Base-by-base conservation (phyloP, 2,329 filamentous ascomycete genomes). In the Mycosphaerelloides madeirae region DNA sequence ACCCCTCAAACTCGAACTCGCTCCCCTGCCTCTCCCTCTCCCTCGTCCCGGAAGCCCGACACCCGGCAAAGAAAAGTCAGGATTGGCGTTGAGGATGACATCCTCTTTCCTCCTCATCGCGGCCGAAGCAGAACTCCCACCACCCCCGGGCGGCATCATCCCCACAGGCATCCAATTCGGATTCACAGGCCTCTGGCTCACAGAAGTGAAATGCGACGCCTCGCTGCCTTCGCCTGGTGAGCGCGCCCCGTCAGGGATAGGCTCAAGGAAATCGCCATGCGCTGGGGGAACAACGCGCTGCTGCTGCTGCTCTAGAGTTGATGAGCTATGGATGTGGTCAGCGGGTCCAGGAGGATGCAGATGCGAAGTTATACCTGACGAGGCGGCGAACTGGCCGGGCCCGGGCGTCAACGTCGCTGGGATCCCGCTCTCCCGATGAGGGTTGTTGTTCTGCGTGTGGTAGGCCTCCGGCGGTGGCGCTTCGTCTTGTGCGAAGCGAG, bases 111-210 rank as follows among this genome's bases (percentile, higher is more conserved):
- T 64, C 56, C 49, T 63, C 60, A 56, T 63, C 51, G 59, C 70
- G 54, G 68, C 72, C 7, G 69, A 68, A 41, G 67, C 69, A 53
- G 49, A 53, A 20, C 33, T 42, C 7, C 45, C 33, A 25, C 43
- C 46, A 12, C 54, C 41, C 33, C 16, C 50, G 47, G 45, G 35
- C 48, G 51, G 51, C 31, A 5, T 39, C 50, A 14, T 45, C 39
- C 41, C 60, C 15, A 71, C 2, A 50, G 67, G 67, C n/a, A 85
- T 80, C 90, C 91, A 96, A 48, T 83, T 82, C 6, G 90, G 91
- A 64, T 96, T 96, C 43, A 96, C 72, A 1, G 86, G 85, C 28
- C 91, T 79, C 66, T 96, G 89, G 0, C 85, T 91, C 35, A 97
- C 84, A 9, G 86, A 93, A 1, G 91, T 96, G 67, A 95, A 96